phyloP scores from a whole-genome alignment of 2,329 filamentous ascomycete species.

The Lasiodiplodia gonubiensis region DNA sequence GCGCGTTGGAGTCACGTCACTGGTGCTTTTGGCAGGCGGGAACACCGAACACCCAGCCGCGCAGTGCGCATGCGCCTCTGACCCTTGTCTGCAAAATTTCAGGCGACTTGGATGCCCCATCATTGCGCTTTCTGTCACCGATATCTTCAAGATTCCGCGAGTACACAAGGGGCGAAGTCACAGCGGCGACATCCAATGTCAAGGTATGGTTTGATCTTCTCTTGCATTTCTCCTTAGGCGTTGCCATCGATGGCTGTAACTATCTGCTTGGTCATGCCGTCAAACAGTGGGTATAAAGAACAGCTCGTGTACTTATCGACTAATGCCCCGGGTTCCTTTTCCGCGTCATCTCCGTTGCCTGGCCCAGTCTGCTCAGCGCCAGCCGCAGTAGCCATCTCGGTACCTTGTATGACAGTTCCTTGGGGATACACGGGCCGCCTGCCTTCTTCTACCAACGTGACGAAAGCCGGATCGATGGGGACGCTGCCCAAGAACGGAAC shows the following conservation, averaged over 20 bases:
- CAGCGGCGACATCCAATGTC: not conserved
- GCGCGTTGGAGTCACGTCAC: not conserved
- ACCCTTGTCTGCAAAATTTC: too few species aligned
- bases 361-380: slow-evolving; percentile 40
- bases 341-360: slow-evolving; percentile 34
- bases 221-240: not conserved
- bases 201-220: not conserved
- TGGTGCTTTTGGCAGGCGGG: not conserved
- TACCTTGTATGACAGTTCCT: slow-evolving; percentile 57
- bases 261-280: slow-evolving; percentile 64
- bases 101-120: too few species aligned
- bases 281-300: slow-evolving; percentile 72
- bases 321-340: slow-evolving; percentile 51
- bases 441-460: slow-evolving; percentile 80
- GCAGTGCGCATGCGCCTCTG: not conserved
- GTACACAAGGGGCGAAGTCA: too few species aligned
- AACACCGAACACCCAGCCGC: not conserved
- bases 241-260: slow-evolving; percentile 42
- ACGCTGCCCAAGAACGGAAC: slow-evolving; percentile 86
- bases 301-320: slow-evolving; percentile 76
- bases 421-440: slow-evolving; percentile 70
- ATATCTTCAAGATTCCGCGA: too few species aligned
- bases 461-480: slow-evolving; percentile 92
- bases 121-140: too few species aligned
- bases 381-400: slow-evolving; percentile 30